Percentiles rank a stretch among this genome's conserved stretches.
phyloP scores from a whole-genome alignment of 2,329 filamentous ascomycete genomes.

The Penicillium sp. region DNA sequence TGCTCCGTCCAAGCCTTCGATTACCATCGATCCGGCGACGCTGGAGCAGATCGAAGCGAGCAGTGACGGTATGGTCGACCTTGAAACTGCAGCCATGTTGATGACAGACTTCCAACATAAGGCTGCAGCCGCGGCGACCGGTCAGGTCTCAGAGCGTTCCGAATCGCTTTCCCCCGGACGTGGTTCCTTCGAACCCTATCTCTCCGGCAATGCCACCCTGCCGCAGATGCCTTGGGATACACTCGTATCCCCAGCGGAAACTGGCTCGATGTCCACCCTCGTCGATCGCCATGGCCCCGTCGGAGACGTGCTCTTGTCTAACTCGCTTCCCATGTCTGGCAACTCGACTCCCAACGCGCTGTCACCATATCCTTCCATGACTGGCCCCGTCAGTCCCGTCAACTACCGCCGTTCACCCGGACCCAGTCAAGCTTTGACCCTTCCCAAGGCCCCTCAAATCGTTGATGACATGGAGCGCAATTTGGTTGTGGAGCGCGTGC shows the following conservation, averaged over 20 bases:
- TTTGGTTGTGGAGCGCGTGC: conserved; percentile 81
- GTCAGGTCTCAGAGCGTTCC: conserved; percentile 56
- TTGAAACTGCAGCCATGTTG: conserved; percentile 96
- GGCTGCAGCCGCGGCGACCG: conserved; percentile 65
- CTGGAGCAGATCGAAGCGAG: conserved; percentile 90
- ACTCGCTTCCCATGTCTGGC: conserved; percentile 66
- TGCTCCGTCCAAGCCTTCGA: conserved; percentile 68
- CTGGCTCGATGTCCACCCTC: conserved; percentile 60
- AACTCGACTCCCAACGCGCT: conserved; percentile 69
- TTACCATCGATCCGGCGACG: conserved; percentile 78
- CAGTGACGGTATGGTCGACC: conserved; percentile 87
- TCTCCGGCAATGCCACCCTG: conserved; percentile 73
- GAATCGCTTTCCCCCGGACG: conserved; percentile 65
- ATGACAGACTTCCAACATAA: conserved; percentile 98
- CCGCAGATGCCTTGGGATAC: conserved; percentile 90
- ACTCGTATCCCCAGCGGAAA: conserved; percentile 70
- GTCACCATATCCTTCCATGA: conserved; percentile 68
- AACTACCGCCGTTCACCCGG: conserved; percentile 69
- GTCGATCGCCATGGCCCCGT: conserved; percentile 61
- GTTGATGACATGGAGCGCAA: conserved; percentile 80
- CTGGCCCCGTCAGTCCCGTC: conserved; percentile 64
- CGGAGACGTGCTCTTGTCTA: conserved; percentile 65
- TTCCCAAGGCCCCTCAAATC: conserved; percentile 74
- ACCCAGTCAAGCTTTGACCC: conserved; percentile 62
- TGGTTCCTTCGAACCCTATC: conserved; percentile 68